Evolutionary conservation across 2,329 filamentous ascomycete species (phyloP).

Genomic region (Didymellaceae sp.): DNA sequence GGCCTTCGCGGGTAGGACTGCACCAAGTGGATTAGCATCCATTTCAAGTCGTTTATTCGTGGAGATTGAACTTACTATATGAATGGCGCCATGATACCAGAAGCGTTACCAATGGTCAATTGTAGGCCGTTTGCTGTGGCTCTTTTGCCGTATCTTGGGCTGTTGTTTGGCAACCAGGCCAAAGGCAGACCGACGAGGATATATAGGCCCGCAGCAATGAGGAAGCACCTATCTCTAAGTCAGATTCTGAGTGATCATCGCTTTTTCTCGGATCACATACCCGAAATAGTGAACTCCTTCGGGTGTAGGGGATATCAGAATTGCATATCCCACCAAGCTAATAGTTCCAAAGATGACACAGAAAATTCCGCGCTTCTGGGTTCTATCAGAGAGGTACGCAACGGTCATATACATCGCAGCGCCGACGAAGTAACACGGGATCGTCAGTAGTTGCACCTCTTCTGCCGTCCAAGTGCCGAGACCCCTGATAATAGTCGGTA

Average conservation of each 20-base stretch:
- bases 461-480: slow-evolving; percentile 67
- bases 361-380: slow-evolving; percentile 70
- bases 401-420: slow-evolving; percentile 71
- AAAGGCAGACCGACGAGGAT: slow-evolving; percentile 62
- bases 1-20: slow-evolving; percentile 53
- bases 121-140: slow-evolving; percentile 75
- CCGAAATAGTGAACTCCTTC: slow-evolving; percentile 74
- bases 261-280: background rate
- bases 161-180: slow-evolving; percentile 69
- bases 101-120: slow-evolving; percentile 72
- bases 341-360: slow-evolving; percentile 66
- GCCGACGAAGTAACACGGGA: slow-evolving; percentile 77
- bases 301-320: slow-evolving; percentile 66
- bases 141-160: slow-evolving; percentile 76
- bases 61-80: slow-evolving; percentile 49
- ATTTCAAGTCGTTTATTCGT: background rate
- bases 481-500: slow-evolving; percentile 78
- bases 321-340: slow-evolving; percentile 71
- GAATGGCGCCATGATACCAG: slow-evolving; percentile 76
- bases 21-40: slow-evolving; percentile 39
- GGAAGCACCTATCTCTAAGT: slow-evolving; percentile 60
- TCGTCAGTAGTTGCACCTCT: slow-evolving; percentile 75
- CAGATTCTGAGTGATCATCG: background rate
- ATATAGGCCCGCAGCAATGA: slow-evolving; percentile 76
- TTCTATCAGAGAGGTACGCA: slow-evolving; percentile 70